Evolutionary conservation across 2,329 filamentous ascomycete species (phyloP).

Genomic region (Cladorrhinum sp.): DNA sequence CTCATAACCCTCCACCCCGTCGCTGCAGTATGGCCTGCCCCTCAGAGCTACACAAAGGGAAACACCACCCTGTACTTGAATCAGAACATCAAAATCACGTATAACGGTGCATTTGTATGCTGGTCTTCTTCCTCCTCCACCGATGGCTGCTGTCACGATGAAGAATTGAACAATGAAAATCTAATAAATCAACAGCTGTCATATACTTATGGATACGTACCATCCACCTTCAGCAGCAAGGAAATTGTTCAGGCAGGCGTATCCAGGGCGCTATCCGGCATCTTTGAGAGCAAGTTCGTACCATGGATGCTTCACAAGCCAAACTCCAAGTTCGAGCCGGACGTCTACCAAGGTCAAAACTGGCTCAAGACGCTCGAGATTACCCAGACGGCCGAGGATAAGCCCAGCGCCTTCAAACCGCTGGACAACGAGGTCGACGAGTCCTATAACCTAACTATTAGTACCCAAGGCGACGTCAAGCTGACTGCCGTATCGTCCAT

Average conservation of each 20-base stretch:
- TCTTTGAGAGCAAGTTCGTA: constrained; percentile 67
- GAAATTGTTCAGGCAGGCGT: constrained; percentile 56
- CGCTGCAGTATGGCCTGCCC: constrained; percentile 58
- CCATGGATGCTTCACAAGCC: constrained; percentile 75
- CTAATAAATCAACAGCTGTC: constrained; percentile 43
- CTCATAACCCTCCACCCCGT: constrained; percentile 41
- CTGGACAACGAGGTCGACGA: constrained; percentile 66
- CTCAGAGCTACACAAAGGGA: constrained; percentile 50
- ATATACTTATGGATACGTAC: constrained; percentile 45
- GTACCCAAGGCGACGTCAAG: constrained; percentile 54
- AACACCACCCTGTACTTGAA: constrained; percentile 53
- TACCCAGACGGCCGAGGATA: constrained; percentile 55
- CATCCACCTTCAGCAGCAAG: constrained; percentile 45
- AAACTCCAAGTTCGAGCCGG: constrained; percentile 63
- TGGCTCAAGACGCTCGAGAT: constrained; percentile 61
- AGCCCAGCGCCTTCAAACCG: constrained; percentile 55
- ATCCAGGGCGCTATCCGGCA: constrained; percentile 57
- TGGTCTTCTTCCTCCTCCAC: constrained; percentile 36
- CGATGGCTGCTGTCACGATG: constrained; percentile 21
- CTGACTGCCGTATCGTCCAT: constrained; percentile 65
- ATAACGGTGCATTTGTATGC: constrained; percentile 58
- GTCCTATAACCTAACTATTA: constrained; percentile 67
- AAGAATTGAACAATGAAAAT: constrained; percentile 34
- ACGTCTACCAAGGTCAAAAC: constrained; percentile 39
- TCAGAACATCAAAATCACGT: constrained; percentile 51